Percentiles rank a stretch among this genome's conserved stretches.
These are phyloP conservation scores for Euryodendron excelsum DNA, from an alignment of 148 eudicot genomes.

Conservation along the genomic window DNA sequence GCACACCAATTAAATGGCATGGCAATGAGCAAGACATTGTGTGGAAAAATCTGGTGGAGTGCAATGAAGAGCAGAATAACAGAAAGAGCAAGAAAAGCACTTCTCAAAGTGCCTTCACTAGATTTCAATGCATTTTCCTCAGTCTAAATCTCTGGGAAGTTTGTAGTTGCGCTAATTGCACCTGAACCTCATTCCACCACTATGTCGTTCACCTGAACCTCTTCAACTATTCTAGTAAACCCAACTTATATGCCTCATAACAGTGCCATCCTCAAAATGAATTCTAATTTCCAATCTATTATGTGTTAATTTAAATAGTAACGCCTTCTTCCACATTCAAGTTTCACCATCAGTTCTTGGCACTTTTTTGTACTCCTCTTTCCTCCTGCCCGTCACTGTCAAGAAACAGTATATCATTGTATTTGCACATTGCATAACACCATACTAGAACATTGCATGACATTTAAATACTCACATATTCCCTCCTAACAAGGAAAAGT, in stretches of 20 bases:
- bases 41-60: neutral
- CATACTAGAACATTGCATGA: neutral
- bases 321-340: neutral
- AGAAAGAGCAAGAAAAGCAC: neutral
- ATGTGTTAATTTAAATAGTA: too few species aligned
- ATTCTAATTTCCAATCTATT: neutral
- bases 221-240: neutral
- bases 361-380: neutral
- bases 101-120: slow-evolving; percentile 1
- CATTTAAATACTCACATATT: neutral
- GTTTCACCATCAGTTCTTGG: neutral
- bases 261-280: too few species aligned
- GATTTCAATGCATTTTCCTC: neutral
- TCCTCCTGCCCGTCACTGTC: neutral
- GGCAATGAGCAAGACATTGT: neutral
- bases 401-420: neutral
- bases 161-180: neutral
- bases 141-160: neutral
- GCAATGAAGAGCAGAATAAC: neutral
- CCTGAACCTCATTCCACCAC: neutral
- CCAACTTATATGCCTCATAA: neutral
- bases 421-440: too few species aligned
- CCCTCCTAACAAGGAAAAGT: neutral
- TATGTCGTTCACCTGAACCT: neutral
- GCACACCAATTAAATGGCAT: neutral